Evolutionary conservation across 371 early-diverging fungal genomes (phyloP).

Genomic region (Mortierella sp.): DNA sequence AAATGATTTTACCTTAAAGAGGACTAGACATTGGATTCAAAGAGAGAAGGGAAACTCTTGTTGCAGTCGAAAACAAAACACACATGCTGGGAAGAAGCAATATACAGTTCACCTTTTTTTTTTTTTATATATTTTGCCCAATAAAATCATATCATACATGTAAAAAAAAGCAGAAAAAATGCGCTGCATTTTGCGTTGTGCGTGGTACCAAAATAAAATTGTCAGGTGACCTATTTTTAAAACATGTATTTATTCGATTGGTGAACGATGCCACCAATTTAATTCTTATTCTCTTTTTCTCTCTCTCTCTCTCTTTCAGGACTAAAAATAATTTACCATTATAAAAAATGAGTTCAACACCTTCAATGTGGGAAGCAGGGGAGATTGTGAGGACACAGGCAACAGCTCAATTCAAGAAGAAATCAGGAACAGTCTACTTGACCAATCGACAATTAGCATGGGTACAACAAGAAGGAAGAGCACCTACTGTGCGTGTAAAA

Average conservation of each 20-base stretch:
- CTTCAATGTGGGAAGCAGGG: constrained; percentile 69
- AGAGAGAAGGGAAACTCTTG: background rate
- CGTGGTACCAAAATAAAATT: too few relatives aligned
- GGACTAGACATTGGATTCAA: background rate
- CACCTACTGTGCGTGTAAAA: constrained; percentile 39
- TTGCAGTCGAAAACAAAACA: background rate
- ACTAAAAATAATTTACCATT: background rate
- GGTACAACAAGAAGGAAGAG: constrained; percentile 64
- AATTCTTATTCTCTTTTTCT: too few relatives aligned
- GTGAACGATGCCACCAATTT: too few relatives aligned
- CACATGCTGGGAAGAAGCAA: too few relatives aligned
- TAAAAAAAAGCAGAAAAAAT: background rate
- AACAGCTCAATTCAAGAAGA: constrained; percentile 62
- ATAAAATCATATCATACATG: background rate
- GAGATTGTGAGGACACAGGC: constrained; percentile 67
- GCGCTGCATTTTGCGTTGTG: background rate
- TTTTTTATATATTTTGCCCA: background rate
- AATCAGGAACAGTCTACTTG: constrained; percentile 66
- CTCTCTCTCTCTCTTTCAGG: background rate
- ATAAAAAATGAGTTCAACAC: background rate
- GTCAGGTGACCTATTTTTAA: background rate
- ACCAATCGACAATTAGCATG: constrained; percentile 69
- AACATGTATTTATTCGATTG: too few relatives aligned
- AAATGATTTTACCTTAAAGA: constrained; percentile 78
- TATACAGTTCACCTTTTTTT: background rate